A percentile compares a stretch with the other conserved stretches of the same genome.
These are phyloP conservation scores for Phytophthora pseudosyringae DNA, from an alignment of 352 stramenopile species.

Conservation along the genomic window DNA sequence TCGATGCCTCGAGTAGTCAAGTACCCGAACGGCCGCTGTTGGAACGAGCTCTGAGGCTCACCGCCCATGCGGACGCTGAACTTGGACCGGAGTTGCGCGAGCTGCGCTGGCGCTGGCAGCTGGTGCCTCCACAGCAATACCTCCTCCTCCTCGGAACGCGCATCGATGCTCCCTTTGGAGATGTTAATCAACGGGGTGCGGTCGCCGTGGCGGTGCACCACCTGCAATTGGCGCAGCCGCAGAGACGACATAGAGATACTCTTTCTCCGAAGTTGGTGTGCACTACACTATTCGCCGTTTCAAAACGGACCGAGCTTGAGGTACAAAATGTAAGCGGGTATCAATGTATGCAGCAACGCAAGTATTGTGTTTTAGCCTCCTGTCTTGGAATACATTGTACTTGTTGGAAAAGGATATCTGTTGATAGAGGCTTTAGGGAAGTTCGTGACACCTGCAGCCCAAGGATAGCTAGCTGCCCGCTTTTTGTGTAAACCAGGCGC, in stretches of 20 bases:
- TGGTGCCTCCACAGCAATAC: conserved; percentile 47
- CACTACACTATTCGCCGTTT: conserved; percentile 35
- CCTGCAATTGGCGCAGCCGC: conserved; percentile 75
- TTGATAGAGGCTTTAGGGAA: conserved; percentile 12
- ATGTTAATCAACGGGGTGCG: conserved; percentile 81
- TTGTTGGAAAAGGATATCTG: conserved; percentile 1
- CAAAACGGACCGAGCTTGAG: conserved; percentile 16
- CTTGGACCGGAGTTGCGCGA: conserved; percentile 42
- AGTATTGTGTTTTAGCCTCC: too few species aligned
- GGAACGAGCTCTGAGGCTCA: conserved; percentile 38
- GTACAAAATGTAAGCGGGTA: background rate
- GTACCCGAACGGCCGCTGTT: conserved; percentile 72
- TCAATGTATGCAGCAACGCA: background rate
- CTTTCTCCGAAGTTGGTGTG: conserved; percentile 15
- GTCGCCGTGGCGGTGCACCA: conserved; percentile 84
- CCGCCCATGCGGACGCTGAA: conserved; percentile 32
- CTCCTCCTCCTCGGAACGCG: conserved; percentile 46
- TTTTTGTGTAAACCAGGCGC: conserved; percentile 18
- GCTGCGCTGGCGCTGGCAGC: conserved; percentile 48
- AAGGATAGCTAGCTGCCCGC: conserved; percentile 18
- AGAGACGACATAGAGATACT: conserved; percentile 26
- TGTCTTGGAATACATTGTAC: background rate
- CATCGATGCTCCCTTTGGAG: conserved; percentile 42
- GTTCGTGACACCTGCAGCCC: background rate
- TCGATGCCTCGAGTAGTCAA: conserved; percentile 67